Evolutionary conservation across 441 rosid genomes (phyloP), one percentile per base, ranked within the genome.

Genomic region (Populus hybrid): DNA sequence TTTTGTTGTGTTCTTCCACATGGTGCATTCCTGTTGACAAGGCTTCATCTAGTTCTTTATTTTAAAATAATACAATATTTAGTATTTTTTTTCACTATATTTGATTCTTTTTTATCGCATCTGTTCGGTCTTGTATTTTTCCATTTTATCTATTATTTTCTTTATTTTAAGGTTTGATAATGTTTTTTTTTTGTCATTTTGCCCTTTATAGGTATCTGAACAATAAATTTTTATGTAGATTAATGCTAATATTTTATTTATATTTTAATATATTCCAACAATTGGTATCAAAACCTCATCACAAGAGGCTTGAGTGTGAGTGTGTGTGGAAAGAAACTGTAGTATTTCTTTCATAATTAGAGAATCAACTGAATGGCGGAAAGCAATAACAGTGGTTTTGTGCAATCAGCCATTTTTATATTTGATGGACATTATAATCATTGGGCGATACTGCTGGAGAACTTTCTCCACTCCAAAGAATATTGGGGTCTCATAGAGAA

Each of bases 371-470:
- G 6, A 46, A 46, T 46, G 57, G 6, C 2, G 0, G 6, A 46
- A 12, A 46, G 5, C 5, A 46, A 46, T 46, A 14, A 4, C 18
- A 46, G 0, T 46, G 6, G 57, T 12, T 12, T 46, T 46, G 2
- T 46, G 6, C 2, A 46, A 1, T 12, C 5, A 0, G 0, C 18
- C 0, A 46, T 46, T 46, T 0, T 1, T 0, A 46, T 1, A 46
- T 46, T 46, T 46, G 2, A 46, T 4, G 18, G 18, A 11, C 18
- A 46, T 46, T 12, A 46, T 12, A 6, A 12, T 46, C 6, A 12
- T 46, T 46, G 18, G 18, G 0, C 0, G 16, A 4, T 46, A 4
- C 5, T 46, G 18, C 4, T 46, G 2, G 6, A 46, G 0, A 46
- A 46, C 57, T 46, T 46, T 46, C 6, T 46, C 18, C 6, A 0